Base-by-base conservation (phyloP, 805 yeast genomes). In the Danielia oregonensis region DNA sequence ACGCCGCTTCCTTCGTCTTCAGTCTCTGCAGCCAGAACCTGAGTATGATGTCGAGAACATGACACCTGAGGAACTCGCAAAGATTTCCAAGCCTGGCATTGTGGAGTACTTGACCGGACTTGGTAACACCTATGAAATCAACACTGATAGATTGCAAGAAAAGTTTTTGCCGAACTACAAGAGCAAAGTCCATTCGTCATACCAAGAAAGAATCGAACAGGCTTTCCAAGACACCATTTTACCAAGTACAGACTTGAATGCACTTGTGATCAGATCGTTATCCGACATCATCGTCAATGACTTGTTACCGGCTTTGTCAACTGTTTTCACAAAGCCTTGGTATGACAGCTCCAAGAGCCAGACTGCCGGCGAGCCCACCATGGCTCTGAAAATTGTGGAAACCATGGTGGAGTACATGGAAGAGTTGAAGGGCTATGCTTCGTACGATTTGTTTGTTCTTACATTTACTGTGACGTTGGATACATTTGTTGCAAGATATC, bases 41-140 rank as follows among this genome's bases (percentile, higher is more conserved):
- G 40, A 35, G 6, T 51, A 15, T 17, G 69, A 67, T 39, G 37
- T 64, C 33, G 70, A 65, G 16, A 62, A 57, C 40, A 62, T 67
- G 69, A 49, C 68, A 0, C 56, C 56, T 6, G 70, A 65, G 36
- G 61, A 67, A 42, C 46, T 61, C 17, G 57, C 58, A 5, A 48
- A 52, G 11, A 56, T 65, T 17, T 61, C 72, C 4, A 65, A 39
- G 68, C 81, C 85, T 16, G 96, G 96, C 2, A 63, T 87, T 19
- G 68, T 82, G 25, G 96, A 87, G 51, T 87, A 87, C 58, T 60
- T 85, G 33, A 74, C 85, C 11, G 95, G 95, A 0, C 69, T 86
- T 12, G 91, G 89, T 2, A 87, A 87, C 58, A 93, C 89, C 46
- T 94, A 84, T 58, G 93, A 84, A 43, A 82, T 84, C 16, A 79